Evolutionary conservation across 1,139 yeast genomes (phyloP).

Genomic region (Saccharomyces hybrid): DNA sequence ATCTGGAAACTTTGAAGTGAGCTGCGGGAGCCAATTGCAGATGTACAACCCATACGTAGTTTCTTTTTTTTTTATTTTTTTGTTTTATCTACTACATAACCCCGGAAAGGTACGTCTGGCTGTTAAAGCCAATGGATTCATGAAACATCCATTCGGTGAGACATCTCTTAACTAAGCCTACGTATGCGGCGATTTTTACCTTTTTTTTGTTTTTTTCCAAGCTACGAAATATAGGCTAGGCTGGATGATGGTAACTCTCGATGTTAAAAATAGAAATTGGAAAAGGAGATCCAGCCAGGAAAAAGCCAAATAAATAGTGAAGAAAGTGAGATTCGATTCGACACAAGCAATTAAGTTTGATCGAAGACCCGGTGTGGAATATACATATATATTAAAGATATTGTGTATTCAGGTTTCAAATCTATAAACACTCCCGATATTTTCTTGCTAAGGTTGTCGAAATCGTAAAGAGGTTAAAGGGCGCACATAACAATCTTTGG

Average conservation of each 20-base stretch:
- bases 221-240: not conserved
- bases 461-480: not conserved
- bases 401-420: not conserved
- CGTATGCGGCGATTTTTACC: not conserved
- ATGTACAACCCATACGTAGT: not conserved
- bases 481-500: not conserved
- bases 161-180: not conserved
- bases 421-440: not conserved
- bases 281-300: not conserved
- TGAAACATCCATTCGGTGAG: not conserved
- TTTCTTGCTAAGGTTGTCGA: not conserved
- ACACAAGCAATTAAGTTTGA: not conserved
- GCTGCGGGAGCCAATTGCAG: not conserved
- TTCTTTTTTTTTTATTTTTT: not conserved
- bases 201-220: not conserved
- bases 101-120: not conserved
- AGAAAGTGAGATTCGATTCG: not conserved
- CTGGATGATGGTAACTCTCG: not conserved
- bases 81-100: not conserved
- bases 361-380: not conserved
- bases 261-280: not conserved
- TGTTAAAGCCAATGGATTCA: not conserved
- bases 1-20: slow-evolving; percentile 30
- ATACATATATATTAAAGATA: not conserved
- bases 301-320: not conserved